phyloP scores from a whole-genome alignment of 805 yeast genomes.

The Debaryomyces prosopidis region DNA sequence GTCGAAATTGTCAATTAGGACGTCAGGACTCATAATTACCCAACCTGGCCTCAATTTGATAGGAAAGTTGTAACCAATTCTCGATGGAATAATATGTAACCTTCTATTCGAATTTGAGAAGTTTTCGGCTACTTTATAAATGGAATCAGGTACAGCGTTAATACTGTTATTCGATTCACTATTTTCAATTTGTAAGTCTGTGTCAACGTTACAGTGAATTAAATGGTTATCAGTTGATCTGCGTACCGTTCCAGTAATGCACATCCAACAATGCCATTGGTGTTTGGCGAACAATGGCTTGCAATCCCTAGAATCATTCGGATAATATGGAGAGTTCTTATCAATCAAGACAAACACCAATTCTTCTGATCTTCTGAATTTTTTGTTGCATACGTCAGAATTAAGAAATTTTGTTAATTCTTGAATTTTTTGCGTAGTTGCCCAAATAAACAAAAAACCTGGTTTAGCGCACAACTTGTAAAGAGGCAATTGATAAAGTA shows the following conservation, averaged over 20 bases:
- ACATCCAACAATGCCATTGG: conserved; percentile 99
- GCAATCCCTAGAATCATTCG: conserved; percentile 43
- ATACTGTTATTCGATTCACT: conserved; percentile 10
- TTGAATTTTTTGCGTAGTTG: conserved; percentile 69
- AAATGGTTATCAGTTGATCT: conserved; percentile 80
- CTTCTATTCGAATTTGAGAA: conserved; percentile 81
- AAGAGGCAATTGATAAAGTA: conserved; percentile 66
- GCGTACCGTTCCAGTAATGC: conserved; percentile 91
- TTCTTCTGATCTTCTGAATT: conserved; percentile 88
- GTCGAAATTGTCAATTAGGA: conserved; percentile 66
- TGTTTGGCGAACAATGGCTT: conserved; percentile 57
- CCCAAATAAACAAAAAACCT: conserved; percentile 86
- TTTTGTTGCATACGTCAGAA: conserved; percentile 52
- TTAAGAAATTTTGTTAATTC: conserved; percentile 57
- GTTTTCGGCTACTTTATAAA: conserved; percentile 84
- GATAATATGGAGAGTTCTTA: conserved; percentile 63
- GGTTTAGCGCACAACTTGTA: conserved; percentile 78
- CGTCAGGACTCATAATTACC: conserved; percentile 84
- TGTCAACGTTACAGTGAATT: conserved; percentile 89
- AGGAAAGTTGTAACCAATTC: conserved; percentile 63
- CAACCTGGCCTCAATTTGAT: conserved; percentile 79
- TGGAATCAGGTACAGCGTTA: conserved; percentile 58
- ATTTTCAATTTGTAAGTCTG: conserved; percentile 75
- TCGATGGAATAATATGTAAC: conserved; percentile 79
- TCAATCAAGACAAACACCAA: conserved; percentile 77